Evolutionary conservation across 208 protist genomes (phyloP), one percentile per base, ranked within the genome.

Genomic region (Leishmania arabica): DNA sequence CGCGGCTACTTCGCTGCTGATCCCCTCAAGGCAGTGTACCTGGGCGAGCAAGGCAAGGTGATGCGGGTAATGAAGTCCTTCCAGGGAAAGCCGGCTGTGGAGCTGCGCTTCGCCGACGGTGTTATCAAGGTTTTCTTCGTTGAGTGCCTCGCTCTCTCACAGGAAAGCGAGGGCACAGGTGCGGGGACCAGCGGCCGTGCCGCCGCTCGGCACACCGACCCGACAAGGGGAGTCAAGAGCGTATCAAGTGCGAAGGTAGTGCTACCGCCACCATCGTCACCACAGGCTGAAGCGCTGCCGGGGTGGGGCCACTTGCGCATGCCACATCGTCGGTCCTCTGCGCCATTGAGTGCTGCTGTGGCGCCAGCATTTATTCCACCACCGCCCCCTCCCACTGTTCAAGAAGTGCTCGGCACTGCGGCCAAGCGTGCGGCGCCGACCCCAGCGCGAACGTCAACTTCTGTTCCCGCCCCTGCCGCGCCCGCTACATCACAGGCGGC

Each of bases 81-180:
- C 79, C 88, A 96, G 34, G 93, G 91, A 27, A 95, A 93, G 78
- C 82, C 87, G 19, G 95, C 95, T 40, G 91, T 96, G 51, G 93
- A 96, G 80, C 83, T 98, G 56, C 78, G 86, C 75, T 98, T 98
- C 78, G 93, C 93, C 8, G 95, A 98, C 82, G 92, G 91, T 42
- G 91, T 88, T 7, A 45, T 80, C 15, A 96, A 96, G 75, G 65
- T 93, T 19, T 98, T 98, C 81, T 92, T 96, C 73, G 84, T 79
- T 4, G 88, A 95, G 58, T 98, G 95, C 75, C 83, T 97, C 21
- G 83, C 82, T 53, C 31, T 92, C 17, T 79, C 64, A 21, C 60
- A 71, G 21, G 40, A 62, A 81, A 62, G 49, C 54, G 60, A 56
- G 37, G 65, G n/a, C 62, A 7, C 69, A 73, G 40, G 69, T 37